phyloP scores from a whole-genome alignment of 306 rosid genomes.

The Cicer judaicum region DNA sequence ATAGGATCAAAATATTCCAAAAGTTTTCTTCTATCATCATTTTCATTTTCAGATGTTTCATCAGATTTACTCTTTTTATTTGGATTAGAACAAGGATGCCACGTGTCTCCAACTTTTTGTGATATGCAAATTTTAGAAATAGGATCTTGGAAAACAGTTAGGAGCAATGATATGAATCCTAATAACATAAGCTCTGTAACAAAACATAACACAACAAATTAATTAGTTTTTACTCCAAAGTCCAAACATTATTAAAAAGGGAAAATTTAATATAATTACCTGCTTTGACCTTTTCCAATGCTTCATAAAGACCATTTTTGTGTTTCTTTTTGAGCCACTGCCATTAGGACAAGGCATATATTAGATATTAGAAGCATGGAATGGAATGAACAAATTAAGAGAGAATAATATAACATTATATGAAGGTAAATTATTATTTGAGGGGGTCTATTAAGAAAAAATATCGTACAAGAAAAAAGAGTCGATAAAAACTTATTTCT shows the following conservation, averaged over 20 bases:
- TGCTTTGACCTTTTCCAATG: slow-evolving; percentile 51
- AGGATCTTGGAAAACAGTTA: slow-evolving; percentile 47
- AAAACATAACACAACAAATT: neutral
- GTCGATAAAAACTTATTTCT: too few relatives aligned
- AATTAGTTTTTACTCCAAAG: neutral
- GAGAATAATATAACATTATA: neutral
- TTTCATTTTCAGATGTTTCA: neutral
- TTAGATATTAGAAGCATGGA: neutral
- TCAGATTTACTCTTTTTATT: neutral
- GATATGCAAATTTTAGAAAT: slow-evolving; percentile 46
- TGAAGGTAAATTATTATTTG: neutral
- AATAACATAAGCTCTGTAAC: slow-evolving; percentile 49
- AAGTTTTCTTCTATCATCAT: slow-evolving; percentile 39
- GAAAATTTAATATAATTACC: slow-evolving; percentile 33
- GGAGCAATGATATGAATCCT: slow-evolving; percentile 48
- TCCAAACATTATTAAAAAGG: neutral
- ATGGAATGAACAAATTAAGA: neutral
- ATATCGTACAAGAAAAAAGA: too few relatives aligned
- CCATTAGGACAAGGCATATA: slow-evolving; percentile 4
- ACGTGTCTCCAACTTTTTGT: slow-evolving; percentile 20
- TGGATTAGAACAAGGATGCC: slow-evolving; percentile 48
- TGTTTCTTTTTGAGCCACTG: slow-evolving; percentile 49
- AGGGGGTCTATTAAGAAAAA: too few relatives aligned
- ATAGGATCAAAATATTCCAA: slow-evolving; percentile 27
- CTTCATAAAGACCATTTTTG: slow-evolving; percentile 47